A percentile compares a stretch with the other conserved stretches of the same genome.
Conservation (phyloP, 495 filamentous ascomycete species). For the Schizothecium vesticola region DNA sequence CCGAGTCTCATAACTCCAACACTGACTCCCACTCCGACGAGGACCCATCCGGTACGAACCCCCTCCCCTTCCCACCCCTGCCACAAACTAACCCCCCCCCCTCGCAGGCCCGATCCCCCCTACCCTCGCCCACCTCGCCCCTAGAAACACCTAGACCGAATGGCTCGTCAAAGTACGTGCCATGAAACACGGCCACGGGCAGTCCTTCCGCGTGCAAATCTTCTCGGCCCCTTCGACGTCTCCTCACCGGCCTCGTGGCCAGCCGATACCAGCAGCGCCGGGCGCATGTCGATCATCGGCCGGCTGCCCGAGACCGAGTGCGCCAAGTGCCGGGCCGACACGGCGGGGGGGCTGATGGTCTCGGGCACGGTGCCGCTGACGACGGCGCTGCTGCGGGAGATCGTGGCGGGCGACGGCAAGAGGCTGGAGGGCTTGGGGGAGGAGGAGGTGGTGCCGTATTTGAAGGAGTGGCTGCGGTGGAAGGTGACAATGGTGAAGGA, state of each 20-base stretch:
- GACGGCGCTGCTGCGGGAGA: constrained; percentile 34
- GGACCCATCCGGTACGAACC: neutral
- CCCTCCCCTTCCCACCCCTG: neutral
- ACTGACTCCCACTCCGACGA: neutral
- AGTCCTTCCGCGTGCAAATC: constrained; percentile 37
- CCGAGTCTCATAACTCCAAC: neutral
- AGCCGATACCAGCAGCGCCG: constrained; percentile 34
- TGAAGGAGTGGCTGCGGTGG: constrained; percentile 33
- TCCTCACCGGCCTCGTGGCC: constrained; percentile 25
- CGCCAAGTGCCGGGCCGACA: constrained; percentile 31
- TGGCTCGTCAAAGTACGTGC: constrained; percentile 40
- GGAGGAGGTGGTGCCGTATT: constrained; percentile 33
- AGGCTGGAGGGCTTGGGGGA: constrained; percentile 22
- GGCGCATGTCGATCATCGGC: constrained; percentile 35
- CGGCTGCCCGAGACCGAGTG: constrained; percentile 28
- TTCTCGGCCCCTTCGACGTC: constrained; percentile 35
- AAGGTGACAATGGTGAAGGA: constrained; percentile 31
- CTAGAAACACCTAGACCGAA: constrained; percentile 36
- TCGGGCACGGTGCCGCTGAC: constrained; percentile 42
- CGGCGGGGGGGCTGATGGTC: constrained; percentile 23
- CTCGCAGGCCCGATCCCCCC: constrained; percentile 18
- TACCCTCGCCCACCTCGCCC: constrained; percentile 24
- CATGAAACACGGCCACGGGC: constrained; percentile 36
- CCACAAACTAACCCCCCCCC: neutral
- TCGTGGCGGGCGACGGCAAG: constrained; percentile 19